A percentile compares a stretch with the other conserved stretches of the same genome.
These are phyloP conservation scores for Blastobotrys illinoisensis DNA, from an alignment of 1,139 yeast species.

Conservation along the genomic window DNA sequence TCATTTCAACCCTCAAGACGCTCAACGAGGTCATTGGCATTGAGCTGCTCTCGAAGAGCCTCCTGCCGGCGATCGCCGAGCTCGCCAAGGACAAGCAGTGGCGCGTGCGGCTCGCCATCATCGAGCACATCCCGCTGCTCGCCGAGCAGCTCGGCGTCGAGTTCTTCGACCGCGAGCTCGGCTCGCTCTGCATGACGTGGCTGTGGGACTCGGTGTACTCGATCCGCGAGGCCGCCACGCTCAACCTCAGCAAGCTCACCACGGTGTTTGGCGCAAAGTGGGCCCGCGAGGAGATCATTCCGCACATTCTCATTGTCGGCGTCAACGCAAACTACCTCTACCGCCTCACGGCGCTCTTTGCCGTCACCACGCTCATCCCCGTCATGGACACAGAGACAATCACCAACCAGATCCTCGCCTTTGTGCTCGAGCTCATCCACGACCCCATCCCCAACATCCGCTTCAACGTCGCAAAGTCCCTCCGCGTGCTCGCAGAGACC, in stretches of 20 bases:
- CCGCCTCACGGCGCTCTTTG: slow-evolving; percentile 85
- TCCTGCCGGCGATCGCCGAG: slow-evolving; percentile 93
- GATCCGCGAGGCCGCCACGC: slow-evolving; percentile 92
- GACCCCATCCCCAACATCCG: slow-evolving; percentile 93
- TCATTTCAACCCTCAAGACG: slow-evolving; percentile 83
- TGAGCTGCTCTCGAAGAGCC: slow-evolving; percentile 74
- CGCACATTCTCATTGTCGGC: slow-evolving; percentile 56
- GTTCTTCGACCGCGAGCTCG: slow-evolving; percentile 87
- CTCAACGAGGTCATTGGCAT: slow-evolving; percentile 95
- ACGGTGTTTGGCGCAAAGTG: slow-evolving; percentile 87
- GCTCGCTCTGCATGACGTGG: slow-evolving; percentile 91
- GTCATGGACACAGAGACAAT: slow-evolving; percentile 49
- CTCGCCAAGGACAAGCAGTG: slow-evolving; percentile 95
- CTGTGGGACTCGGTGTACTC: slow-evolving; percentile 97
- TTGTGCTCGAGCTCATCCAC: slow-evolving; percentile 59
- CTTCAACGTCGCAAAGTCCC: slow-evolving; percentile 89
- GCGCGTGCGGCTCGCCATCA: slow-evolving; percentile 96
- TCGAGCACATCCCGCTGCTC: slow-evolving; percentile 90
- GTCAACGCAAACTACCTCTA: slow-evolving; percentile 69
- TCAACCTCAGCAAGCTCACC: slow-evolving; percentile 72
- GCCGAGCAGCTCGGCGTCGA: slow-evolving; percentile 95
- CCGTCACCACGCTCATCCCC: slow-evolving; percentile 70
- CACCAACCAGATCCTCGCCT: slow-evolving; percentile 67
- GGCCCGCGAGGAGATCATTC: slow-evolving; percentile 82
- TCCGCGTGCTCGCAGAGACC: slow-evolving; percentile 53